Base-by-base conservation (phyloP, 331 rosid genomes). In the Arachis monticola region DNA sequence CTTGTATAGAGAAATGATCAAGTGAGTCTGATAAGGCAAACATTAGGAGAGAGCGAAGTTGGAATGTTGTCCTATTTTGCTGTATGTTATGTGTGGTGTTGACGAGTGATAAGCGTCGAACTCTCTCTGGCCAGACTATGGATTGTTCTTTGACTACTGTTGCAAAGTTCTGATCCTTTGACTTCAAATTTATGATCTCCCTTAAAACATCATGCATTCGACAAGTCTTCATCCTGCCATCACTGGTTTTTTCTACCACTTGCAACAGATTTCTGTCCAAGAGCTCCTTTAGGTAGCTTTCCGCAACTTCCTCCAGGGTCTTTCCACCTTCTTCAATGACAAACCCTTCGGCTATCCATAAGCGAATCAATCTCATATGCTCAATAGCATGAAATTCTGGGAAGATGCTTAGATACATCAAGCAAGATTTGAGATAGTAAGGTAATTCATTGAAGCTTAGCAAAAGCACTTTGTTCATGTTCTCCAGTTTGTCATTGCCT, bases 271-370 rank as follows among this genome's bases (percentile, higher is more conserved):
- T 86, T 77, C 89, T 73, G 79, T 84, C 76, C 82, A 90, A 50
- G 40, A 88, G 85, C 86, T 86, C 92, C 59, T 81, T 72, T 55
- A 90, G 78, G 77, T 90, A 90, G 70, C 80, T 47, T 45, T 85
- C 84, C 27, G 91, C 96, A 78, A 88, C 90, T 78, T 90, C 96
- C 74, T 88, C 90, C 13, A 17, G 44, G 10, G 86, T 88, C 75
- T 32, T 81, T 41, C 87, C 86, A n/a, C 86, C 79, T 74, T 46
- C 86, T 13, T 35, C 85, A 12, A 45, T 68, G 27, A 90, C 88
- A 81, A 90, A 84, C 3, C 91, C 91, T 83, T 90, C 90, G 0
- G 96, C 93, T 73, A 86, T 77, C 96, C 93, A 86, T 62, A 90
- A 22, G 11, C 88, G 82, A 70, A 88, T 83, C 61, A 90, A n/a